These are phyloP conservation scores for Talaromyces rugulosus DNA, from an alignment of 2,329 filamentous ascomycete genomes.

Conservation along the genomic window DNA sequence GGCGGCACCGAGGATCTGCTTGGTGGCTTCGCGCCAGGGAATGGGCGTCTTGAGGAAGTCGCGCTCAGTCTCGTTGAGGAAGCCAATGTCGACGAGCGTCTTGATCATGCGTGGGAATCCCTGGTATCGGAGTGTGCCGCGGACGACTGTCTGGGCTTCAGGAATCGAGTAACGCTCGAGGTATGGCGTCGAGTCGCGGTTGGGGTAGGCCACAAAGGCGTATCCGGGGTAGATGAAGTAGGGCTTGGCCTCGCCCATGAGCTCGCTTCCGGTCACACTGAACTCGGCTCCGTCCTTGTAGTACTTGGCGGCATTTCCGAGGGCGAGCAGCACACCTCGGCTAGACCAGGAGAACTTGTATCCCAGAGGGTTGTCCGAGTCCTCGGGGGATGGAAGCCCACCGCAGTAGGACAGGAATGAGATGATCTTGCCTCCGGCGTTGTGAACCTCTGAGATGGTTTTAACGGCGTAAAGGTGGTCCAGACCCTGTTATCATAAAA, in stretches of 20 bases:
- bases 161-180: conserved; percentile 86
- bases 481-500: conserved; percentile 23
- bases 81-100: conserved; percentile 82
- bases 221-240: conserved; percentile 88
- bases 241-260: conserved; percentile 85
- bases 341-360: conserved; percentile 87
- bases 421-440: conserved; percentile 76
- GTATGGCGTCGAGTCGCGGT: conserved; percentile 85
- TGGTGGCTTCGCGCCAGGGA: conserved; percentile 80
- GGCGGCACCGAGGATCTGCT: conserved; percentile 67
- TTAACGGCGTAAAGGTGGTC: conserved; percentile 71
- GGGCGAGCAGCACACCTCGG: conserved; percentile 80
- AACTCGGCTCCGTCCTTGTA: conserved; percentile 74
- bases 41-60: conserved; percentile 63
- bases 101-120: conserved; percentile 91
- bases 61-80: conserved; percentile 68
- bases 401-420: conserved; percentile 83
- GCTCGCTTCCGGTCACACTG: conserved; percentile 59
- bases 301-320: conserved; percentile 79
- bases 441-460: conserved; percentile 76
- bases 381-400: conserved; percentile 65
- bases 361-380: conserved; percentile 81
- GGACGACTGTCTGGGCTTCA: conserved; percentile 81
- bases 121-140: conserved; percentile 78
- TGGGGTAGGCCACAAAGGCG: conserved; percentile 87